These are phyloP conservation scores for Boletus coccyginus DNA, from an alignment of 768 basidiomycete genomes.

Conservation along the genomic window DNA sequence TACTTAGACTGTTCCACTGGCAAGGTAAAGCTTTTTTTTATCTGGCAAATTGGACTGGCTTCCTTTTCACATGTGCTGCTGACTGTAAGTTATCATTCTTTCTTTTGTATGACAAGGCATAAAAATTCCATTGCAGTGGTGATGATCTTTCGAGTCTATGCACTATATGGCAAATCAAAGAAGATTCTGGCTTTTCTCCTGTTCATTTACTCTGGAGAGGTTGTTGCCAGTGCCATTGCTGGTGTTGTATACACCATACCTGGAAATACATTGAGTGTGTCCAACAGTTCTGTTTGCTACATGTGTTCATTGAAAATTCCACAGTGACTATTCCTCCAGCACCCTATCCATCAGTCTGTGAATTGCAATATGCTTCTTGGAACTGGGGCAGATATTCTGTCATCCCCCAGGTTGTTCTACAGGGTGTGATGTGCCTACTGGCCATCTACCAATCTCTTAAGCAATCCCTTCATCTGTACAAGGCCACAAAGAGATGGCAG, in stretches of 20 bases:
- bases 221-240: background rate
- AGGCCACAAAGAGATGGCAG: background rate
- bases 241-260: background rate
- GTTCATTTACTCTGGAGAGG: background rate
- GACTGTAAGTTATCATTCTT: background rate
- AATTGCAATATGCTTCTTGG: slow-evolving; percentile 2
- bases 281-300: background rate
- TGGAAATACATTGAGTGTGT: background rate
- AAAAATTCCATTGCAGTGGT: background rate
- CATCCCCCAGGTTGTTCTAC: background rate
- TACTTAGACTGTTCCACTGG: background rate
- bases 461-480: background rate
- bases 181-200: background rate
- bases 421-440: slow-evolving; percentile 8
- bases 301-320: no score
- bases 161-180: slow-evolving; percentile 2
- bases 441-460: background rate
- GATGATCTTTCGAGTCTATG: slow-evolving; percentile 12
- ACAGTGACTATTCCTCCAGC: background rate
- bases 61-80: background rate
- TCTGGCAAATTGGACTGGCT: background rate
- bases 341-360: no score
- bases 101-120: background rate
- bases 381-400: background rate
- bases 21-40: background rate